Percentiles rank a stretch among this genome's conserved stretches.
Conservation (phyloP, 1,139 yeast species). For the Chernovozyma sophiae-reginae region DNA sequence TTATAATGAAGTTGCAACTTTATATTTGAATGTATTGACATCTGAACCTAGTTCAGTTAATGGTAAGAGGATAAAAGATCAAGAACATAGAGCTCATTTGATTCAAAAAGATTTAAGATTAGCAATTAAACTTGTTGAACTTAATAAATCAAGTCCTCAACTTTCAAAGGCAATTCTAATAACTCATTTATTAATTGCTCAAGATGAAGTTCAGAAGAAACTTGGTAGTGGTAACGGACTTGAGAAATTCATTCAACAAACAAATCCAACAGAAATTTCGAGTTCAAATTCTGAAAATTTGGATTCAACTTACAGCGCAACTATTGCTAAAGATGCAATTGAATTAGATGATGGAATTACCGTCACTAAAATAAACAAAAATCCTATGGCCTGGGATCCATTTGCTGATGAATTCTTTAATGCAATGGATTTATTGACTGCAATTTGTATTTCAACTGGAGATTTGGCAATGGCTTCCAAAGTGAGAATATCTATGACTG, state of each 20-base stretch:
- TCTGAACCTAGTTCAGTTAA: constrained; percentile 22
- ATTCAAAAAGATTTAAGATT: constrained; percentile 71
- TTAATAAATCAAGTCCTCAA: constrained; percentile 47
- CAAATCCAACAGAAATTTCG: neutral
- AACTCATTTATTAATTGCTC: constrained; percentile 64
- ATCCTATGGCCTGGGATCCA: constrained; percentile 62
- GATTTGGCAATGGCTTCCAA: constrained; percentile 61
- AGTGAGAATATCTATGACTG: constrained; percentile 63
- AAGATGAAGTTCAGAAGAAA: constrained; percentile 35
- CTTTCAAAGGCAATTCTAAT: constrained; percentile 56
- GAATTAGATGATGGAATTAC: constrained; percentile 15
- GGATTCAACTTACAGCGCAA: constrained; percentile 10
- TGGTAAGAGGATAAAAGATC: constrained; percentile 19
- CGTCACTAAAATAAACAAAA: constrained; percentile 21
- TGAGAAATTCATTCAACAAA: neutral
- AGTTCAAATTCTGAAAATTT: neutral
- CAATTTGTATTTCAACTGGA: constrained; percentile 63
- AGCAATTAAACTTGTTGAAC: constrained; percentile 61
- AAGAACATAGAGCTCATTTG: constrained; percentile 47
- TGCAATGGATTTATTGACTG: constrained; percentile 66
- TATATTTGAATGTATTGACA: constrained; percentile 57
- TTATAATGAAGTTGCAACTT: constrained; percentile 63
- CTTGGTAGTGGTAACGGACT: constrained; percentile 10
- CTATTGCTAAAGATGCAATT: constrained; percentile 15
- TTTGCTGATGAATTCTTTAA: constrained; percentile 73